A percentile compares a stretch with the other conserved stretches of the same genome.
These are phyloP conservation scores for Aulographum hederae DNA, from an alignment of 2,329 filamentous ascomycete species.

Conservation along the genomic window DNA sequence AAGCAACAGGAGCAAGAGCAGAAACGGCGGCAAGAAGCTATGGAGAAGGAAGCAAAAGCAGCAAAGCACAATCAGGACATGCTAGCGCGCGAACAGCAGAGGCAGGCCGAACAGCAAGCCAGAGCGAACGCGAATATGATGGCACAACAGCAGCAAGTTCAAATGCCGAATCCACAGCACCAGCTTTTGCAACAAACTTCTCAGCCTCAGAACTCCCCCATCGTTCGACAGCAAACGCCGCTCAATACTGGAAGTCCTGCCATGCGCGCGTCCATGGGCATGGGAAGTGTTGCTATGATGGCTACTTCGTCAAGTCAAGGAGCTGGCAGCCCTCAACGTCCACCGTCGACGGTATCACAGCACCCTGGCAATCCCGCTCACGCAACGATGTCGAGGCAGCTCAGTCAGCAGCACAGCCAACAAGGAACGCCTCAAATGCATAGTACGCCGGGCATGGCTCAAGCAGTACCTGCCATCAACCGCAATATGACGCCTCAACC, in stretches of 20 bases:
- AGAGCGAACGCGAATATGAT: background rate
- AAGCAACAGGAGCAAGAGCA: slow-evolving; percentile 32
- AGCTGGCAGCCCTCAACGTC: slow-evolving; percentile 43
- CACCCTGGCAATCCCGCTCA: slow-evolving; percentile 8
- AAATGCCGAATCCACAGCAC: slow-evolving; percentile 1
- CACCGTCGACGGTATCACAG: slow-evolving; percentile 42
- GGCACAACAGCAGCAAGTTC: slow-evolving; percentile 1
- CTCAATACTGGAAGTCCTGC: slow-evolving; percentile 26
- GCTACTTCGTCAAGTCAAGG: slow-evolving; percentile 49
- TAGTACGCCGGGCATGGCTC: slow-evolving; percentile 17
- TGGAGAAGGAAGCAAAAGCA: slow-evolving; percentile 19
- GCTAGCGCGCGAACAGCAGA: slow-evolving; percentile 9
- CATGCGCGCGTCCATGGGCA: slow-evolving; percentile 22
- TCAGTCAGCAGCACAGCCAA: slow-evolving; percentile 17
- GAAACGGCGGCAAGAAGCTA: slow-evolving; percentile 22
- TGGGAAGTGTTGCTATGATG: slow-evolving; percentile 26
- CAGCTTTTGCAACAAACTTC: slow-evolving; percentile 7
- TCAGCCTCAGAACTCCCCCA: slow-evolving; percentile 7
- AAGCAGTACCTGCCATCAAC: slow-evolving; percentile 11
- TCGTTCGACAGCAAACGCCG: slow-evolving; percentile 43
- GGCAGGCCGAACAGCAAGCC: slow-evolving; percentile 2
- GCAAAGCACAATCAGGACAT: slow-evolving; percentile 1
- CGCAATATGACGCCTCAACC: slow-evolving; percentile 18
- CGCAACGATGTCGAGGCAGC: slow-evolving; percentile 16
- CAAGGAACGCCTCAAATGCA: slow-evolving; percentile 19